Conservation (phyloP, 2,329 filamentous ascomycete genomes). For the Trichothecium sympodiale region DNA sequence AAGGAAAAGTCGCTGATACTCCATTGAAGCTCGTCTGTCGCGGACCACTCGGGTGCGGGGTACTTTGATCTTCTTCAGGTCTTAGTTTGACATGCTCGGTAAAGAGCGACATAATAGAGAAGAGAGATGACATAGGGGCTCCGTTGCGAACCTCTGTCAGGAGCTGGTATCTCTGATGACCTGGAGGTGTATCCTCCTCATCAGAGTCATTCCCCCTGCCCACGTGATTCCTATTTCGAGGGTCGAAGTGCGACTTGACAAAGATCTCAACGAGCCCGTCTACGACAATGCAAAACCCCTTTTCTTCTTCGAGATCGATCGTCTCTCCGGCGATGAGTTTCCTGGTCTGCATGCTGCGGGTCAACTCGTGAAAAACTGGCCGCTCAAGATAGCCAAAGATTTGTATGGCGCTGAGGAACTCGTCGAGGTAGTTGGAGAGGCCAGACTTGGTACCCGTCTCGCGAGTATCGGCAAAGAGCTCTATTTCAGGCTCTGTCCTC, state of each 20-base stretch:
- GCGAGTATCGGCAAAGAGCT: constrained; percentile 87
- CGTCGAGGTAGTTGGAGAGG: constrained; percentile 90
- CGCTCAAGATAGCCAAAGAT: constrained; percentile 96
- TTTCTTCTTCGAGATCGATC: constrained; percentile 88
- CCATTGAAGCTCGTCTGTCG: constrained; percentile 15
- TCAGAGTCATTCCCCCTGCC: constrained; percentile 20
- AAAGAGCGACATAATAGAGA: constrained; percentile 93
- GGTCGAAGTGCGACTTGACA: constrained; percentile 70
- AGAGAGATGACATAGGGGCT: constrained; percentile 94
- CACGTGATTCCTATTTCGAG: constrained; percentile 11
- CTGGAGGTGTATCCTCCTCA: constrained; percentile 57
- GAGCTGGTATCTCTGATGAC: constrained; percentile 81
- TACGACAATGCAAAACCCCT: constrained; percentile 94
- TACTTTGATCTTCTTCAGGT: constrained; percentile 42
- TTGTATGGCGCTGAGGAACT: constrained; percentile 97
- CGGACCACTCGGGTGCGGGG: constrained; percentile 15
- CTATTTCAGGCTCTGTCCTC: constrained; percentile 89
- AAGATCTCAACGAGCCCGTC: constrained; percentile 96
- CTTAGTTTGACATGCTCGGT: constrained; percentile 85
- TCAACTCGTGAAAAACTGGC: constrained; percentile 95
- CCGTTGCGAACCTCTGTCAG: constrained; percentile 96
- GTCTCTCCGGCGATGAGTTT: constrained; percentile 96
- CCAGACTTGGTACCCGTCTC: constrained; percentile 85
- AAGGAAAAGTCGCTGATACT: not conserved
- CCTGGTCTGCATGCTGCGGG: constrained; percentile 93